Evolutionary conservation across 345 rosid genomes (phyloP).

Genomic region (Anacardium occidentale): DNA sequence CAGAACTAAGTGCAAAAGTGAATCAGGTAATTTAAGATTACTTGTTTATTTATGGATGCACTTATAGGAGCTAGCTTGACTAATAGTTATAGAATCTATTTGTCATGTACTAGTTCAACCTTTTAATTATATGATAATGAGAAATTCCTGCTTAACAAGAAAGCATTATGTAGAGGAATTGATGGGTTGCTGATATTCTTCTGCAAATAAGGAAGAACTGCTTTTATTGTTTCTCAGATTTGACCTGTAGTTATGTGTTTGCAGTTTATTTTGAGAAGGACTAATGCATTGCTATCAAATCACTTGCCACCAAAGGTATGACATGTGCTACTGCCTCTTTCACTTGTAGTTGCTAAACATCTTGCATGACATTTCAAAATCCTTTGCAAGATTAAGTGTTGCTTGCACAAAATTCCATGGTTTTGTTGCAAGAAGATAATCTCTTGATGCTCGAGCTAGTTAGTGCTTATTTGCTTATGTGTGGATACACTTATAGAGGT

Average conservation of each 20-base stretch:
- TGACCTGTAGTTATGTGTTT: constrained; percentile 19
- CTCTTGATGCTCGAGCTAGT: neutral
- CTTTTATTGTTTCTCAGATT: constrained; percentile 15
- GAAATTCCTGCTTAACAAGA: neutral
- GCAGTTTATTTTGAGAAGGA: constrained; percentile 98
- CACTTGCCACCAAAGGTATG: constrained; percentile 96
- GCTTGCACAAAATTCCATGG: neutral
- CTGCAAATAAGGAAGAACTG: constrained; percentile 2
- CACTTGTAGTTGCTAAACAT: neutral
- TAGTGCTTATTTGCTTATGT: constrained; percentile 10
- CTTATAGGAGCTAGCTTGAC: constrained; percentile 14
- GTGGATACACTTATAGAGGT: constrained; percentile 7
- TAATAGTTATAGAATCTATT: constrained; percentile 5
- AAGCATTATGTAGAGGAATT: constrained; percentile 3
- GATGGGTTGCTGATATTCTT: neutral
- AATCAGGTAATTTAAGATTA: constrained; percentile 70
- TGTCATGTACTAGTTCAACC: neutral
- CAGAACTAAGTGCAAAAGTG: constrained; percentile 89
- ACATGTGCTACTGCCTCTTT: neutral
- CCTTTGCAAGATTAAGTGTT: constrained; percentile 1
- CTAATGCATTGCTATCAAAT: constrained; percentile 87
- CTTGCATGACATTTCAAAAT: neutral
- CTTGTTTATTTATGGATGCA: constrained; percentile 6
- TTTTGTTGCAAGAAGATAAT: neutral
- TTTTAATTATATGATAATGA: neutral